Conservation (phyloP, 2,329 filamentous ascomycete genomes). For the Aspergillus alliaceus region DNA sequence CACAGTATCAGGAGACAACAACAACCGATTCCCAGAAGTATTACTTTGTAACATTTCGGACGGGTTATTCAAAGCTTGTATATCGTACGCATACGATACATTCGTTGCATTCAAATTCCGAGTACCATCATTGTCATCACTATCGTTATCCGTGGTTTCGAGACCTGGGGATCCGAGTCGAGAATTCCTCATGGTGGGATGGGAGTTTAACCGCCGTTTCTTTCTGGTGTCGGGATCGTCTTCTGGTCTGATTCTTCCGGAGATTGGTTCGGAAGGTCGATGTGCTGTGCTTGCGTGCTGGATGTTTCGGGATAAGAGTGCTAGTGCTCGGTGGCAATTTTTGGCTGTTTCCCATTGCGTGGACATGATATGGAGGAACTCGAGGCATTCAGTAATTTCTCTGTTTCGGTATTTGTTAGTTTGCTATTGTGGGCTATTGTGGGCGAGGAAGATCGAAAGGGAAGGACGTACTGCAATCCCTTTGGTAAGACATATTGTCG, state of each 20-base stretch:
- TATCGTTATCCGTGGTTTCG: neutral
- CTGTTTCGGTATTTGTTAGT: slow-evolving; percentile 15
- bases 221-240: neutral
- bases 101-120: neutral
- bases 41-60: neutral
- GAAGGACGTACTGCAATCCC: slow-evolving; percentile 30
- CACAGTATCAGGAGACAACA: neutral
- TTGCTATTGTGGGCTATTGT: neutral
- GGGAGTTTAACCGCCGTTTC: neutral
- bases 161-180: neutral
- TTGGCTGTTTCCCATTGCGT: slow-evolving; percentile 41
- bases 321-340: slow-evolving; percentile 39
- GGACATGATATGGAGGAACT: slow-evolving; percentile 36
- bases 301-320: slow-evolving; percentile 34
- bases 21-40: neutral
- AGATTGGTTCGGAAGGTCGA: neutral
- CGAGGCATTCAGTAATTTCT: slow-evolving; percentile 37
- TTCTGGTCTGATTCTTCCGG: neutral
- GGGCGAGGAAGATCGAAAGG: neutral
- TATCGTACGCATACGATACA: neutral
- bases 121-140: neutral
- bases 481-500: slow-evolving; percentile 38
- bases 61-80: neutral
- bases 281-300: slow-evolving; percentile 13
- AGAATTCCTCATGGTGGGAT: neutral